A percentile compares a stretch with the other conserved stretches of the same genome.
Evolutionary conservation across 1,139 yeast species (phyloP).

Genomic region (Blastobotrys illinoisensis): DNA sequence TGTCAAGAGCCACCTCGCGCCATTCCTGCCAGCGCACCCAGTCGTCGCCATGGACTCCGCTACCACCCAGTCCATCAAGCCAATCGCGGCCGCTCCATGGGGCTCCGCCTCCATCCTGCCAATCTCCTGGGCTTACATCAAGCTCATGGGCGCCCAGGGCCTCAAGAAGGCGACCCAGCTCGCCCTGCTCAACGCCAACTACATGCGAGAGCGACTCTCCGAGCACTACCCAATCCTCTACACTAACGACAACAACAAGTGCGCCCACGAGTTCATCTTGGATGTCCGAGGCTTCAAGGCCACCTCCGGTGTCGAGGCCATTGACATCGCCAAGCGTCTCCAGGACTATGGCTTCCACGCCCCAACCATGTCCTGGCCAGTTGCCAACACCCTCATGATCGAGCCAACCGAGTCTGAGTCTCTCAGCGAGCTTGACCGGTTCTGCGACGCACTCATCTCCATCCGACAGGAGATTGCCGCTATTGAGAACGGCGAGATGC

Average conservation of each 20-base stretch:
- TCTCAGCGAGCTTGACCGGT: constrained; percentile 80
- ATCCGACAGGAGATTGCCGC: constrained; percentile 79
- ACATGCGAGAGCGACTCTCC: constrained; percentile 76
- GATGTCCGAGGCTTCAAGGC: constrained; percentile 83
- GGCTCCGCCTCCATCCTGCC: constrained; percentile 94
- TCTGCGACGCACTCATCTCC: constrained; percentile 78
- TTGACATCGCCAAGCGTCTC: constrained; percentile 91
- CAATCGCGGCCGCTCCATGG: constrained; percentile 91
- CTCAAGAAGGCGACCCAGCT: constrained; percentile 79
- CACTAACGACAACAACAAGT: constrained; percentile 62
- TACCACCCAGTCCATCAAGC: constrained; percentile 50
- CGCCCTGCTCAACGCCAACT: constrained; percentile 93
- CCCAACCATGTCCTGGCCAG: constrained; percentile 98
- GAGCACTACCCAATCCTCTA: constrained; percentile 73
- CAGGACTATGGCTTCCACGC: constrained; percentile 99
- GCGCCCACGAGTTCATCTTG: constrained; percentile 95
- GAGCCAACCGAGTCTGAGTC: constrained; percentile 97
- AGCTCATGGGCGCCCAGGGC: constrained; percentile 83
- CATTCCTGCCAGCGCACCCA: constrained; percentile 78
- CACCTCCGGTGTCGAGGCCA: constrained; percentile 76
- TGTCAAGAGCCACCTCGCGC: constrained; percentile 75
- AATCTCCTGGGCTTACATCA: constrained; percentile 90
- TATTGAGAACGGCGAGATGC: constrained; percentile 59
- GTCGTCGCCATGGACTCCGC: constrained; percentile 47
- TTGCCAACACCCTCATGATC: constrained; percentile 93